A percentile compares a stretch with the other conserved stretches of the same genome.
Evolutionary conservation across 2,329 filamentous ascomycete genomes (phyloP).

Genomic region (Colletotrichum musicola): DNA sequence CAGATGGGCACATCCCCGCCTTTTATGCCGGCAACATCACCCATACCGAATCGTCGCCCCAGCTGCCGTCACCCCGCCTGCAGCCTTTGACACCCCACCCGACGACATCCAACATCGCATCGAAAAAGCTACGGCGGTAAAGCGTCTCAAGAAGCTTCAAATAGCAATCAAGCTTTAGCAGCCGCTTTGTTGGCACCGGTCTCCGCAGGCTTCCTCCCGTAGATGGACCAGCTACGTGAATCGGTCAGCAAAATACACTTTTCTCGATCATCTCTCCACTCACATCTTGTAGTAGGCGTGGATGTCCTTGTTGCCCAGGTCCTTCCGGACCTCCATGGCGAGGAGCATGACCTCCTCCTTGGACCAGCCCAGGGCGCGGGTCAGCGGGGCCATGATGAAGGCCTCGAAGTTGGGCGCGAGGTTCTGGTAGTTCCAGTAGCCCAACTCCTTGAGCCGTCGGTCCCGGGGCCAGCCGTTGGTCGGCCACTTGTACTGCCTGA

Average conservation of each 20-base stretch:
- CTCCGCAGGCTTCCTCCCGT: background rate
- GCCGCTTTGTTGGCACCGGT: background rate
- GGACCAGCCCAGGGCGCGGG: slow-evolving; percentile 44
- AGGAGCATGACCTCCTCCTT: background rate
- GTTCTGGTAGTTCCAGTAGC: slow-evolving; percentile 27
- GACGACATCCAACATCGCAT: no score
- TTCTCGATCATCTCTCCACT: background rate
- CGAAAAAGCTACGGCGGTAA: no score
- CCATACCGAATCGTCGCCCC: no score
- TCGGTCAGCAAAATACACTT: background rate
- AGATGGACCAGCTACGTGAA: background rate
- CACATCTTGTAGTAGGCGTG: background rate
- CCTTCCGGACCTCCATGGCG: background rate
- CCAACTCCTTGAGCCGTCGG: slow-evolving; percentile 45
- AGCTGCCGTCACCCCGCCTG: no score
- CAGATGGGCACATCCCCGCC: no score
- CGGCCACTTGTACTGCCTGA: slow-evolving; percentile 44
- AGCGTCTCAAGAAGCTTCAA: no score
- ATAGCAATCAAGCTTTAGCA: background rate
- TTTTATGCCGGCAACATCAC: no score
- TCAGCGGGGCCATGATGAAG: slow-evolving; percentile 52
- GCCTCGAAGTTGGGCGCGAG: slow-evolving; percentile 42
- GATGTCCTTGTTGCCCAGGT: background rate
- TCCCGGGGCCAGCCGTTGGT: slow-evolving; percentile 48
- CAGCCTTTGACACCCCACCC: no score